A percentile compares a stretch with the other conserved stretches of the same genome.
phyloP scores from a whole-genome alignment of 2,329 filamentous ascomycete genomes.

The Plenodomus biglobosus region DNA sequence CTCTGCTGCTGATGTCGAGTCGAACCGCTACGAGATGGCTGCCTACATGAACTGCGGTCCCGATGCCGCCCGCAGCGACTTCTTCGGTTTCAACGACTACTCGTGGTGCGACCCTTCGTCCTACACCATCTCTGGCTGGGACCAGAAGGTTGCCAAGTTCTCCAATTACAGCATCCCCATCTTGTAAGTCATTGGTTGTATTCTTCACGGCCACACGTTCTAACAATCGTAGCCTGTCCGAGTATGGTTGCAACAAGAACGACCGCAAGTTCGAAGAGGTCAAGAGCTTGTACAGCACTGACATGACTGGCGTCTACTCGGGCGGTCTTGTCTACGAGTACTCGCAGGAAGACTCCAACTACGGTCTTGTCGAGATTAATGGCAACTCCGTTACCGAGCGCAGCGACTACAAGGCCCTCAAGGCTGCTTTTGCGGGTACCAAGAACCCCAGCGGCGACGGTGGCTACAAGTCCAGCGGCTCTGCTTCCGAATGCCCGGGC shows the following conservation, averaged over 20 bases:
- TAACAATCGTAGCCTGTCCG: conserved; percentile 65
- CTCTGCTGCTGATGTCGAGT: conserved; percentile 80
- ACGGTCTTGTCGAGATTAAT: conserved; percentile 69
- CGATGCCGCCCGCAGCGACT: conserved; percentile 81
- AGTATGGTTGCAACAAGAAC: conserved; percentile 88
- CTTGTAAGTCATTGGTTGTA: conserved; percentile 54
- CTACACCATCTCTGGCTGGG: conserved; percentile 75
- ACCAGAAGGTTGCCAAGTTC: conserved; percentile 85
- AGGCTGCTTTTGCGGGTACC: conserved; percentile 54
- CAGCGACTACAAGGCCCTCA: conserved; percentile 63
- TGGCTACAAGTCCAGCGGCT: conserved; percentile 59
- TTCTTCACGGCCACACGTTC: neutral
- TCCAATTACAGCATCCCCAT: conserved; percentile 83
- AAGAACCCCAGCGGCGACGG: conserved; percentile 58
- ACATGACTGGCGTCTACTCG: conserved; percentile 91
- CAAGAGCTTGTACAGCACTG: conserved; percentile 70
- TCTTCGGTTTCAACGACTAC: conserved; percentile 89
- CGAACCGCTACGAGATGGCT: conserved; percentile 84
- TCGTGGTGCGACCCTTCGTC: conserved; percentile 77
- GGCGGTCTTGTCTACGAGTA: conserved; percentile 98
- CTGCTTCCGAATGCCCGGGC: conserved; percentile 57
- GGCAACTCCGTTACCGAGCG: conserved; percentile 59
- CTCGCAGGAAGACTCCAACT: conserved; percentile 68
- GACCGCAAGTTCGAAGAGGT: conserved; percentile 81
- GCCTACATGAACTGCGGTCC: conserved; percentile 91